Evolutionary conservation across 495 filamentous ascomycete species (phyloP).

Genomic region (Aspergillus heteromorphus): DNA sequence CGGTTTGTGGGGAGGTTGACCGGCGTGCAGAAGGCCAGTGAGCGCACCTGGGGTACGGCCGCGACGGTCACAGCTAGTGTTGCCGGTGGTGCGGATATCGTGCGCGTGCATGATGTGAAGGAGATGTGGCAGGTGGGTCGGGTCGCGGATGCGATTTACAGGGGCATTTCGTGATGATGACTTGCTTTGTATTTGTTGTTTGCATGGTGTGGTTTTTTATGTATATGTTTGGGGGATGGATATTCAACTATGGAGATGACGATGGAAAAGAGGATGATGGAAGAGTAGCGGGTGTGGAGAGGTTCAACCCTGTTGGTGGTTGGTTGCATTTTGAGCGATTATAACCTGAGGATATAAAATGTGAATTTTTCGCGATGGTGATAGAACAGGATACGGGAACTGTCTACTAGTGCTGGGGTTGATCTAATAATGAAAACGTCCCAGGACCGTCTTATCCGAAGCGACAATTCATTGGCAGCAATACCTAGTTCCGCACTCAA

Average conservation of each 20-base stretch:
- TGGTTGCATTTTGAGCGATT: too few species aligned
- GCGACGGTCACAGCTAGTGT: constrained; percentile 84
- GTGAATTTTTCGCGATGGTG: too few species aligned
- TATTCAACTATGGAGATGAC: background rate
- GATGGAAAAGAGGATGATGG: too few species aligned
- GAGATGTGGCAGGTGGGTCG: constrained; percentile 85
- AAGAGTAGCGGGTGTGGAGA: too few species aligned
- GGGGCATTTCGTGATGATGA: constrained; percentile 27
- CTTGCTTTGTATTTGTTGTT: too few species aligned
- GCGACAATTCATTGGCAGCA: background rate
- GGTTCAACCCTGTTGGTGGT: too few species aligned
- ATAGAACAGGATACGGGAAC: too few species aligned
- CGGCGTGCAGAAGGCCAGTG: constrained; percentile 60
- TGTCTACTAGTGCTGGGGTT: too few species aligned
- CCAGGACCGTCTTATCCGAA: too few species aligned
- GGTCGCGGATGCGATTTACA: constrained; percentile 89
- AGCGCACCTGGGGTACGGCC: constrained; percentile 80
- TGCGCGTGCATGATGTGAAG: constrained; percentile 87
- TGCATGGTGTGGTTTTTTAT: too few species aligned
- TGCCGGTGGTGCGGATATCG: constrained; percentile 88
- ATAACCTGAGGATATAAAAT: too few species aligned
- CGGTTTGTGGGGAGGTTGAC: constrained; percentile 81
- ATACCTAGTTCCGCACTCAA: background rate
- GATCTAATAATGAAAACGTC: too few species aligned
- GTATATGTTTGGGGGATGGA: background rate